Conservation (phyloP, 2,329 filamentous ascomycete genomes). For the Colletotrichum camelliae region DNA sequence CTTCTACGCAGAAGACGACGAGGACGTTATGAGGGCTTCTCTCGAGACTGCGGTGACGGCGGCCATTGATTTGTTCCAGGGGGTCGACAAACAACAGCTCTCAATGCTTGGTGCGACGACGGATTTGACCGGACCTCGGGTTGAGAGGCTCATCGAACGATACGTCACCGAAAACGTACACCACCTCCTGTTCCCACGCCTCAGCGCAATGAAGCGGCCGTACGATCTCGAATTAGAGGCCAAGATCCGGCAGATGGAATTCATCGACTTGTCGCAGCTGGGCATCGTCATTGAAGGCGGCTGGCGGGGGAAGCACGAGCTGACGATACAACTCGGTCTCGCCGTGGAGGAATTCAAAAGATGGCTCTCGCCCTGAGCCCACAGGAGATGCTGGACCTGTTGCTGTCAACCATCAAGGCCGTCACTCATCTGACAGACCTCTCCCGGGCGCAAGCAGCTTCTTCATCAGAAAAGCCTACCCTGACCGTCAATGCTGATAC, state of each 20-base stretch:
- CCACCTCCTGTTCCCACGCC: conserved; percentile 82
- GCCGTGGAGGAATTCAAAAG: conserved; percentile 91
- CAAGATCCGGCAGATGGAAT: conserved; percentile 91
- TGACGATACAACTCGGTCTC: conserved; percentile 76
- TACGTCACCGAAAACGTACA: conserved; percentile 95
- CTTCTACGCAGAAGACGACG: conserved; percentile 85
- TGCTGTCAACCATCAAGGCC: conserved; percentile 82
- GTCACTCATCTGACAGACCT: conserved; percentile 72
- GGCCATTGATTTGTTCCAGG: conserved; percentile 94
- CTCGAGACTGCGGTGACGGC: conserved; percentile 91
- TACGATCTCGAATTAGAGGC: conserved; percentile 89
- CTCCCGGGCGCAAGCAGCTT: conserved; percentile 42
- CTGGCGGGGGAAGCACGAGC: conserved; percentile 77
- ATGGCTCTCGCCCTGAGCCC: conserved; percentile 79
- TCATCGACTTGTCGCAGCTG: conserved; percentile 92
- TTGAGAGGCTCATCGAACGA: conserved; percentile 92
- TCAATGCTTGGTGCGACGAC: conserved; percentile 92
- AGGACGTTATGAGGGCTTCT: conserved; percentile 86
- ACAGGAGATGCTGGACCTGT: conserved; percentile 85
- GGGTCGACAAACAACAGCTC: conserved; percentile 93
- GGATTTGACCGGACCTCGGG: conserved; percentile 87
- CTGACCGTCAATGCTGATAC: conserved; percentile 83
- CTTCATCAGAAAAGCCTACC: conserved; percentile 56
- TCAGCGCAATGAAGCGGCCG: conserved; percentile 77
- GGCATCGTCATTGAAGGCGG: conserved; percentile 87